phyloP scores from a whole-genome alignment of 768 basidiomycete genomes.

The Serendipita vermifera region DNA sequence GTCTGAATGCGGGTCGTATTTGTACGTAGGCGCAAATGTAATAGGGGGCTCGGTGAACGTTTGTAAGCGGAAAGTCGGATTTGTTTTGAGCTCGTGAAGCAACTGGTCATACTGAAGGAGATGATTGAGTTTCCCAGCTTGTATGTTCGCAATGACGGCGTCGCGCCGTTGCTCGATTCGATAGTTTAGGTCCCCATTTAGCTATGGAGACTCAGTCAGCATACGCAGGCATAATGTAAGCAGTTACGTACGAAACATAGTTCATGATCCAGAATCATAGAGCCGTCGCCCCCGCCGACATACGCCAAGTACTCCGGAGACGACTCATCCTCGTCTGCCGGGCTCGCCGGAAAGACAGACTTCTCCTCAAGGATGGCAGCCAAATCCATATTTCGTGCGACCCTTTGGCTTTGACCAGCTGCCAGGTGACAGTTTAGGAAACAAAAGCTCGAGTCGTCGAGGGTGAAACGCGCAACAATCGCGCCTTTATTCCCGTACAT shows the following conservation, averaged over 20 bases:
- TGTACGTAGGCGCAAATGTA: slow-evolving; percentile 83
- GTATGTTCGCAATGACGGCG: slow-evolving; percentile 55
- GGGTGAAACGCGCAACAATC: slow-evolving; percentile 75
- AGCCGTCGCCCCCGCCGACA: slow-evolving; percentile 83
- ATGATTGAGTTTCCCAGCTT: slow-evolving; percentile 47
- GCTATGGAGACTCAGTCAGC: slow-evolving; percentile 26
- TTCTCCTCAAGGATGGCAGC: slow-evolving; percentile 79
- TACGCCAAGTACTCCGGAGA: slow-evolving; percentile 47
- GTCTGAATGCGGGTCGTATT: slow-evolving; percentile 69
- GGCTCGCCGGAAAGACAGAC: slow-evolving; percentile 38
- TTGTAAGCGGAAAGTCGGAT: slow-evolving; percentile 77
- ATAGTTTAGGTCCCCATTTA: slow-evolving; percentile 94
- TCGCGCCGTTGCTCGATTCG: slow-evolving; percentile 91
- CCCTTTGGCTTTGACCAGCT: slow-evolving; percentile 77
- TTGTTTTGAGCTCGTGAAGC: slow-evolving; percentile 72
- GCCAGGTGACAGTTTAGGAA: slow-evolving; percentile 96
- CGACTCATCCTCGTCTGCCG: slow-evolving; percentile 24
- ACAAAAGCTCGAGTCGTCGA: slow-evolving; percentile 88
- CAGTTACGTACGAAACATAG: slow-evolving; percentile 61
- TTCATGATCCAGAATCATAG: slow-evolving; percentile 90
- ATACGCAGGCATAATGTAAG: not conserved
- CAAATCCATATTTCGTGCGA: slow-evolving; percentile 75
- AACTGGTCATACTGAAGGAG: slow-evolving; percentile 79
- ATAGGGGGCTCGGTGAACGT: slow-evolving; percentile 69
- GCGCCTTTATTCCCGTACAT: slow-evolving; percentile 95